Conservation (phyloP, 306 rosid species). For the Sphenostylis stenocarpa region DNA sequence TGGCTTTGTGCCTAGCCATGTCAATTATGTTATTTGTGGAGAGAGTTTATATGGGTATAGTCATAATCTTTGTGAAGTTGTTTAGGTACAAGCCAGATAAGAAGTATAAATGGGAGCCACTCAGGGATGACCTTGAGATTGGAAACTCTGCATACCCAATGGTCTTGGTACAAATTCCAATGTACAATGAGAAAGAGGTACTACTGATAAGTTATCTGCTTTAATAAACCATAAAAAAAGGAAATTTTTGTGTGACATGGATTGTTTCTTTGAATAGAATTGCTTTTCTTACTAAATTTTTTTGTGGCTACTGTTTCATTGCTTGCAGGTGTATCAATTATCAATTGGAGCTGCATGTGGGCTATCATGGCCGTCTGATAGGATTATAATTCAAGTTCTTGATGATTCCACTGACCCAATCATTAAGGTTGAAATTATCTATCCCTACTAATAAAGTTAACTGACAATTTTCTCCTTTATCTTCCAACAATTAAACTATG, state of each 20-base stretch:
- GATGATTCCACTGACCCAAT: constrained; percentile 72
- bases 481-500: constrained; percentile 9
- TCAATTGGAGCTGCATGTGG: constrained; percentile 77
- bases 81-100: constrained; percentile 58
- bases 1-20: constrained; percentile 64
- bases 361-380: constrained; percentile 68
- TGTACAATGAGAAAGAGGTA: constrained; percentile 74
- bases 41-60: constrained; percentile 80
- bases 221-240: background rate
- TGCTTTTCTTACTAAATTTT: background rate
- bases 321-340: constrained; percentile 60
- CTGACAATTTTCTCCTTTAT: constrained; percentile 15
- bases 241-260: background rate
- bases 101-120: constrained; percentile 74
- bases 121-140: constrained; percentile 75
- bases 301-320: constrained; percentile 27
- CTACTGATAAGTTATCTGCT: background rate
- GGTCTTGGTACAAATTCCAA: constrained; percentile 73
- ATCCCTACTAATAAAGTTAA: constrained; percentile 25
- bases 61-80: constrained; percentile 57
- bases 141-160: constrained; percentile 58
- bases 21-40: constrained; percentile 79
- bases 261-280: background rate
- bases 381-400: constrained; percentile 74
- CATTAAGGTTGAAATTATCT: constrained; percentile 58